Evolutionary conservation across 495 filamentous ascomycete genomes (phyloP).

Genomic region (Penicillium nucicola): DNA sequence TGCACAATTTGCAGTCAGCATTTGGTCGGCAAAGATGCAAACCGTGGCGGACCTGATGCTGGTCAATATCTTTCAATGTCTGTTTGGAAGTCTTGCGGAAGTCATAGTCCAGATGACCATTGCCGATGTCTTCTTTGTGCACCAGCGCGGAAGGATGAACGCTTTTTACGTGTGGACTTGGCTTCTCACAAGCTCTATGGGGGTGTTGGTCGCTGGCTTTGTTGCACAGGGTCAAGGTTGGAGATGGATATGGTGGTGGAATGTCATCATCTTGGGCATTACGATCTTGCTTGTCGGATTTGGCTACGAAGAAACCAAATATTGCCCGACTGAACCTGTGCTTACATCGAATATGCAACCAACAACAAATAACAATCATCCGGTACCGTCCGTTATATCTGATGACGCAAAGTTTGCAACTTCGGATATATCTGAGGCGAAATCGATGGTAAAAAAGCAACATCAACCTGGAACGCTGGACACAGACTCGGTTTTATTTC

Average conservation of each 20-base stretch:
- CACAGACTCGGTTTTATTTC: too few species aligned
- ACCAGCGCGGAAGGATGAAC: conserved; percentile 34
- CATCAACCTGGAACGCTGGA: too few species aligned
- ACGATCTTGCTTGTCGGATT: too few species aligned
- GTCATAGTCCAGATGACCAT: conserved; percentile 40
- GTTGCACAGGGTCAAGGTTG: conserved; percentile 35
- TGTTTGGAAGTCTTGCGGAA: conserved; percentile 30
- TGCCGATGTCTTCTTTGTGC: conserved; percentile 41
- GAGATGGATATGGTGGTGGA: conserved; percentile 47
- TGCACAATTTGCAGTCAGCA: conserved; percentile 1
- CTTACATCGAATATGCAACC: too few species aligned
- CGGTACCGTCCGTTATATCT: too few species aligned
- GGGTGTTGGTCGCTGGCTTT: conserved; percentile 31
- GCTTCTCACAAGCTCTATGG: too few species aligned
- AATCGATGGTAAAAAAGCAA: too few species aligned
- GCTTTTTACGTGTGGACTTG: conserved; percentile 30
- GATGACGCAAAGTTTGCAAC: too few species aligned
- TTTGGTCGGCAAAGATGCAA: conserved; percentile 32
- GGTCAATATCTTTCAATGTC: conserved; percentile 21
- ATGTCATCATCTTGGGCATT: conserved; percentile 39
- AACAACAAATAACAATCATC: too few species aligned
- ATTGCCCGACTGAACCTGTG: too few species aligned
- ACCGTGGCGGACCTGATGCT: conserved; percentile 27
- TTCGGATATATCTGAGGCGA: too few species aligned
- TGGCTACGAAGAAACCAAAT: too few species aligned